These are phyloP conservation scores for Exophiala xenobiotica DNA, from an alignment of 2,329 filamentous ascomycete genomes.

Conservation along the genomic window DNA sequence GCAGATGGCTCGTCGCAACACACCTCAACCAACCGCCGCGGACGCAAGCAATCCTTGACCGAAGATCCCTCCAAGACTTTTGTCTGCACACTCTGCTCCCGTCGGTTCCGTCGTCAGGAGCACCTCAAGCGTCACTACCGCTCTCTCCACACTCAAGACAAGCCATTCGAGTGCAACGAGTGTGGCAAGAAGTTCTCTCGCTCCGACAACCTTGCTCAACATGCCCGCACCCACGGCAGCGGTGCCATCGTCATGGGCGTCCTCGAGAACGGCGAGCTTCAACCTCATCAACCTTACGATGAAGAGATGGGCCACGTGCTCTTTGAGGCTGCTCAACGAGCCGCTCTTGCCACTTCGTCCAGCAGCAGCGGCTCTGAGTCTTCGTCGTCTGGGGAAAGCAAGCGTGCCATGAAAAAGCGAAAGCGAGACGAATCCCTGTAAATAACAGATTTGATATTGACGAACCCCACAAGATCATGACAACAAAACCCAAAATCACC, in stretches of 20 bases:
- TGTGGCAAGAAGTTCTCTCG: slow-evolving; percentile 99
- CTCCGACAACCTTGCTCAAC: slow-evolving; percentile 95
- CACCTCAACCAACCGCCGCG: slow-evolving; percentile 76
- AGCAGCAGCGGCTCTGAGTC: slow-evolving; percentile 41
- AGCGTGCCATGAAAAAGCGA: slow-evolving; percentile 70
- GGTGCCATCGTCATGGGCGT: slow-evolving; percentile 90
- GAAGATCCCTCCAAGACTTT: slow-evolving; percentile 99
- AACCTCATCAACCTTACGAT: slow-evolving; percentile 45
- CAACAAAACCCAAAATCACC: slow-evolving; percentile 11
- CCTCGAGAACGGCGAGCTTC: slow-evolving; percentile 66
- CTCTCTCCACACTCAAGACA: slow-evolving; percentile 96
- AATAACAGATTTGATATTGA: slow-evolving; percentile 24
- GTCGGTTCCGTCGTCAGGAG: slow-evolving; percentile 95
- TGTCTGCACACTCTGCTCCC: slow-evolving; percentile 92
- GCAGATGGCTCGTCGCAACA: slow-evolving; percentile 28
- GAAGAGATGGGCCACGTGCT: slow-evolving; percentile 77
- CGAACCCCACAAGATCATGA: slow-evolving; percentile 27
- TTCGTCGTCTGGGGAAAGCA: slow-evolving; percentile 40
- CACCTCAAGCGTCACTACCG: slow-evolving; percentile 98
- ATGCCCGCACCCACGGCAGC: slow-evolving; percentile 87
- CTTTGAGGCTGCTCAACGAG: slow-evolving; percentile 75
- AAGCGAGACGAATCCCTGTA: slow-evolving; percentile 60
- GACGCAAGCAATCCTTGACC: slow-evolving; percentile 96
- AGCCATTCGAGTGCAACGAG: slow-evolving; percentile 96
- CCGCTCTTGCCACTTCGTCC: slow-evolving; percentile 59